Evolutionary conservation across 2,329 filamentous ascomycete species (phyloP).

Genomic region (Emergomyces orientalis): DNA sequence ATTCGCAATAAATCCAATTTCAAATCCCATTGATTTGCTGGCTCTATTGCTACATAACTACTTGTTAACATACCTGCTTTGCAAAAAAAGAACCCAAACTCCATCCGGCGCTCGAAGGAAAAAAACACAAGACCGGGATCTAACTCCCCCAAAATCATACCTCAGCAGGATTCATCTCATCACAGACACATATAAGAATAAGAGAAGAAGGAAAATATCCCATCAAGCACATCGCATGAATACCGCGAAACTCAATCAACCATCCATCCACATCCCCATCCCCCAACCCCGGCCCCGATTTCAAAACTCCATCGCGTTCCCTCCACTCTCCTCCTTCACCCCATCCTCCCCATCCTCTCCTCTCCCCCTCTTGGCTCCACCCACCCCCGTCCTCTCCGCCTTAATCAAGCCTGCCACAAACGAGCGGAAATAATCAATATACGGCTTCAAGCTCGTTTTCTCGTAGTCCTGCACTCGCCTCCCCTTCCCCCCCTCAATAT

Average conservation of each 20-base stretch:
- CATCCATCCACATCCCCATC: too few species aligned
- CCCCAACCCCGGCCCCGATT: too few species aligned
- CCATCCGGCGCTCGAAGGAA: not conserved
- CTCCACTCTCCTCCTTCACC: not conserved
- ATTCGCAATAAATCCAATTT: too few species aligned
- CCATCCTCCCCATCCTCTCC: slow-evolving; percentile 35
- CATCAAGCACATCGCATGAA: not conserved
- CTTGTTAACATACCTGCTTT: too few species aligned
- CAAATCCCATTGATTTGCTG: not conserved
- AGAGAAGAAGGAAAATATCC: not conserved
- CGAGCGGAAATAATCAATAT: slow-evolving; percentile 76
- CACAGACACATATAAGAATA: not conserved
- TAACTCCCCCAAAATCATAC: not conserved
- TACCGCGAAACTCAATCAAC: too few species aligned
- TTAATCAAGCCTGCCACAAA: slow-evolving; percentile 73
- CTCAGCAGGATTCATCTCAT: not conserved
- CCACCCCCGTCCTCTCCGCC: slow-evolving; percentile 52
- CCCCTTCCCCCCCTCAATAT: slow-evolving; percentile 25
- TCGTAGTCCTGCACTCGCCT: slow-evolving; percentile 72
- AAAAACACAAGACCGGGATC: not conserved
- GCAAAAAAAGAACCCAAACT: too few species aligned
- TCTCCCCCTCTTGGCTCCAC: slow-evolving; percentile 43
- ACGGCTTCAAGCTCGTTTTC: slow-evolving; percentile 90
- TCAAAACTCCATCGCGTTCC: slow-evolving; percentile 54
- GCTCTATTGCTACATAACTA: not conserved